These are phyloP conservation scores for Lachnum nothofagi DNA, from an alignment of 2,329 filamentous ascomycete genomes.

Conservation along the genomic window DNA sequence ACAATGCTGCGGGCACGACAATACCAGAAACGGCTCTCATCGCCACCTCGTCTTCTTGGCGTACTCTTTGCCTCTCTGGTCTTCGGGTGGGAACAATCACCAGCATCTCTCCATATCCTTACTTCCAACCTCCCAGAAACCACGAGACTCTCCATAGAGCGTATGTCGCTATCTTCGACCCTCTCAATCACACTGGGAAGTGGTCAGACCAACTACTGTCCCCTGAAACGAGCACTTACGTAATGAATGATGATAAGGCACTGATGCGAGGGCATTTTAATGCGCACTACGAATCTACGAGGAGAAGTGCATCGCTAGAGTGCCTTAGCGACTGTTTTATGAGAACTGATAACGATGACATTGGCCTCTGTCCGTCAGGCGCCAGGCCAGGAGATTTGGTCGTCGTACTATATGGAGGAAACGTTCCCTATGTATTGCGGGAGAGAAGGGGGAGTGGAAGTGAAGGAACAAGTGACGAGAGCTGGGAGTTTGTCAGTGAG, in stretches of 20 bases:
- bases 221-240: not conserved
- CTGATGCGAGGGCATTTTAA: not conserved
- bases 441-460: not conserved
- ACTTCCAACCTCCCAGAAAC: not conserved
- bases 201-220: not conserved
- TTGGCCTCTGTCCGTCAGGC: conserved; percentile 5
- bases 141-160: not conserved
- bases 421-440: conserved; percentile 12
- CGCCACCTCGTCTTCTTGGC: not conserved
- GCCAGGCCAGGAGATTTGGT: conserved; percentile 12
- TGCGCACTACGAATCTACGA: not conserved
- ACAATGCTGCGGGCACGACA: not conserved
- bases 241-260: not conserved
- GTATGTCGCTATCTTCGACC: not conserved
- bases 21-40: not conserved
- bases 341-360: not conserved
- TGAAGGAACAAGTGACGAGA: too few species aligned
- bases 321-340: not conserved
- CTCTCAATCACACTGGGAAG: not conserved
- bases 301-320: not conserved
- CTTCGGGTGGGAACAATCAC: not conserved
- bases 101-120: not conserved
- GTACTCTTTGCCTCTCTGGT: not conserved
- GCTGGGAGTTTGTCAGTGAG: conserved; percentile 25
- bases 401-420: conserved; percentile 11